Evolutionary conservation across 2,329 filamentous ascomycete genomes (phyloP), one percentile per base, ranked within the genome.

Genomic region (Magnaporthiopsis rhizophila): DNA sequence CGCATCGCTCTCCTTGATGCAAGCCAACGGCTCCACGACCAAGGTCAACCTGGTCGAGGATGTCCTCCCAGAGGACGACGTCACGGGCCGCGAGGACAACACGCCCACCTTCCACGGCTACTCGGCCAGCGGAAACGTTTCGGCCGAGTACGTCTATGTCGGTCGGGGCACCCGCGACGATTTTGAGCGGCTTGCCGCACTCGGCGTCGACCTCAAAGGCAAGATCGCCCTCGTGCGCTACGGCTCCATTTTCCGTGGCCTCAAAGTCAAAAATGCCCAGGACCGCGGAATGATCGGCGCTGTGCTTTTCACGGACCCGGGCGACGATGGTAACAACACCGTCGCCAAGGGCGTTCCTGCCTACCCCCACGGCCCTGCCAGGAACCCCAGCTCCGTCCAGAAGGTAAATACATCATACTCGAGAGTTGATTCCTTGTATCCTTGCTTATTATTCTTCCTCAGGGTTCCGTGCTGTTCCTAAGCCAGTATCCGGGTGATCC

Each of bases 31-130:
- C 0, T 72, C 87, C 53, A 81, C 80, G 8, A 88, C 82, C 61
- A 84, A 89, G 69, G 89, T 90, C 2, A 85, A 80, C 5, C 74
- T 94, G 62, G 86, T 89, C 69, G 90, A 95, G 74, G 88, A 91
- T 68, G 82, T 89, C 1, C 75, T 95, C 2, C 80, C 86, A 6
- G 86, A 91, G 66, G 91, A 95, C 72, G 81, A 85, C n/a, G 91
- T 90, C 0, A 90, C 86, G 36, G 82, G 86, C n/a, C 78, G 89
- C 45, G 77, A 81, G 7, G 83, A 90, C 66, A 81, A 89, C 34
- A 82, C 93, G 28, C 90, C 91, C 7, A 91, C 88, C 0, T 96
- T 94, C 75, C 89, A 95, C 68, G 91, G 90, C 59, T 96, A 95
- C 72, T 92, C 89, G 0, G 90, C 90, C 0, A 88, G 80, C 45